Evolutionary conservation across 2,329 filamentous ascomycete genomes (phyloP).

Genomic region (Botrytis tulipae): DNA sequence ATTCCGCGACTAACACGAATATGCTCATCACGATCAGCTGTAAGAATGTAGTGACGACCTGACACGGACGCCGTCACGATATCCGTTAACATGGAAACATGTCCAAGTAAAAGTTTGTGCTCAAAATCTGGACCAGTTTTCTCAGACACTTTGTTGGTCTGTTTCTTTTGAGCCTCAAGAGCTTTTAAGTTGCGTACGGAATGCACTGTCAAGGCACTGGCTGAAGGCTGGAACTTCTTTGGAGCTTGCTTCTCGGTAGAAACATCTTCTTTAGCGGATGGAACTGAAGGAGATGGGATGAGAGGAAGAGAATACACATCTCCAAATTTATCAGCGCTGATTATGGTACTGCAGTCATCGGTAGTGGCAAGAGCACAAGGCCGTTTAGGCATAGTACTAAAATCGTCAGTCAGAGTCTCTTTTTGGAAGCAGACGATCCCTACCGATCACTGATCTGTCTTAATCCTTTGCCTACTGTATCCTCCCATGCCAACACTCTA

Average conservation of each 20-base stretch:
- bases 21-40: slow-evolving; percentile 73
- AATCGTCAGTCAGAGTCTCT: slow-evolving; percentile 16
- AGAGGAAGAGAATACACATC: slow-evolving; percentile 90
- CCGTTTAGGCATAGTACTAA: slow-evolving; percentile 78
- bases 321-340: slow-evolving; percentile 92
- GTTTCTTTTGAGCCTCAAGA: slow-evolving; percentile 56
- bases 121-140: slow-evolving; percentile 57
- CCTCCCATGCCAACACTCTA: slow-evolving; percentile 72
- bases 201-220: slow-evolving; percentile 61
- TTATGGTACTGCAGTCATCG: slow-evolving; percentile 66
- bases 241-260: slow-evolving; percentile 28
- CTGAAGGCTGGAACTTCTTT: slow-evolving; percentile 48
- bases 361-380: slow-evolving; percentile 74
- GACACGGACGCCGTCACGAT: slow-evolving; percentile 57
- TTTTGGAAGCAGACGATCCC: slow-evolving; percentile 23
- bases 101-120: slow-evolving; percentile 77
- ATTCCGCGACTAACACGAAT: slow-evolving; percentile 81
- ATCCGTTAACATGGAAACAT: slow-evolving; percentile 92
- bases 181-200: slow-evolving; percentile 61
- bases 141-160: slow-evolving; percentile 39
- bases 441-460: slow-evolving; percentile 71
- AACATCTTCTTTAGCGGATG: slow-evolving; percentile 24
- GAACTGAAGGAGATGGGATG: slow-evolving; percentile 40
- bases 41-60: slow-evolving; percentile 59
- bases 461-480: slow-evolving; percentile 50